Evolutionary conservation across 768 basidiomycete species (phyloP), one percentile per base, ranked within the genome.

Genomic region (Naganishia vishniacii): DNA sequence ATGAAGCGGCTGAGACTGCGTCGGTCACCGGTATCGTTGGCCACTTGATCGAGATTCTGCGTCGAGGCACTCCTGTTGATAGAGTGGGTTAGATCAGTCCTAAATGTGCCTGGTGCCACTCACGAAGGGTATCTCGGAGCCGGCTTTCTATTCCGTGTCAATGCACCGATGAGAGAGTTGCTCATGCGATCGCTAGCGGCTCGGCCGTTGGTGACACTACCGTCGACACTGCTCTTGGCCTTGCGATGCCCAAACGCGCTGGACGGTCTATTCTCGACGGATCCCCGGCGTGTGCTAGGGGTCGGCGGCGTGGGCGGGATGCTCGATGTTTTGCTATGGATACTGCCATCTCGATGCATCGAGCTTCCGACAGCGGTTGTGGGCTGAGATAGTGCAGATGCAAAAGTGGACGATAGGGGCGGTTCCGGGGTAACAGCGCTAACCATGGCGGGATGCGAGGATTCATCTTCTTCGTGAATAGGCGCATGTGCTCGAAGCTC

Each of bases 111-210:
- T 11, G 40, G 34, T 8, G 15, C 32, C 8, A 81, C 86, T 70
- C 72, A 86, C 86, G 79, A 70, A 25, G 85, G 83, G 68, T 85
- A 85, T 75, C 83, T 83, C 18, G 89, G 90, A 0, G 90, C 82
- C 0, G 91, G 91, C 74, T 95, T 93, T 68, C 91, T 79, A 42
- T 80, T 78, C 74, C 86, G 87, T 29, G 85, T 83, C 60, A 88
- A 26, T 15, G 56, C 47, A 20, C 81, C 82, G 15, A 88, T 88
- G 71, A 95, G 94, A 70, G 94, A 85, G 71, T 37, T 56, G 53
- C 90, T 91, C 65, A 88, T 56, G 47, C 76, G 58, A 42, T 75
- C 75, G 42, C 72, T 70, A 34, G 67, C 18, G 34, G 67, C 46
- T 25, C 69, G 70, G 41, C 44, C 42, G 3, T 31, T 37, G 18